A percentile compares a stretch with the other conserved stretches of the same genome.
Evolutionary conservation across 2,329 filamentous ascomycete genomes (phyloP).

Genomic region (Cyclaneusma minus): DNA sequence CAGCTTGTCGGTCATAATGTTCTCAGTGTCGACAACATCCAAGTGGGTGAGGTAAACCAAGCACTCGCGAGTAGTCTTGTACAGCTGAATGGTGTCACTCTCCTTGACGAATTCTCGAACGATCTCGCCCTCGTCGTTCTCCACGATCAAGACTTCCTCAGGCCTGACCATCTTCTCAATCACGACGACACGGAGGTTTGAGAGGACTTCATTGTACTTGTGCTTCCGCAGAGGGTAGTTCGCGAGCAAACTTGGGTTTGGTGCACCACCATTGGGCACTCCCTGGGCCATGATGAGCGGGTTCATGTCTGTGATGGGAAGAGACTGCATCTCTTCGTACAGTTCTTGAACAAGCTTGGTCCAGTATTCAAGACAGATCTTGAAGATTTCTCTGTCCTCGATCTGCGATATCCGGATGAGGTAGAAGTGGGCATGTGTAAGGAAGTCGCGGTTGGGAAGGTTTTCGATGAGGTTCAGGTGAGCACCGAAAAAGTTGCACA

Average conservation of each 20-base stretch:
- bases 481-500: constrained; percentile 93
- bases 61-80: constrained; percentile 97
- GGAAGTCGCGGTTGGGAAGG: constrained; percentile 84
- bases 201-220: constrained; percentile 89
- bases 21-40: constrained; percentile 92
- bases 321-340: constrained; percentile 96
- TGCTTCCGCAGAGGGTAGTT: constrained; percentile 94
- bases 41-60: constrained; percentile 94
- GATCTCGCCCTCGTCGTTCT: constrained; percentile 98
- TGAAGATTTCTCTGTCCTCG: constrained; percentile 97
- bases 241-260: constrained; percentile 68
- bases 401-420: constrained; percentile 97
- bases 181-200: constrained; percentile 92
- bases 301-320: constrained; percentile 86
- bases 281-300: constrained; percentile 62
- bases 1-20: constrained; percentile 98
- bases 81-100: constrained; percentile 95
- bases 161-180: constrained; percentile 99
- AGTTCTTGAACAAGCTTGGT: constrained; percentile 95
- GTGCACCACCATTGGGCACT: constrained; percentile 64
- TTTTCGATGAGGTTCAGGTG: constrained; percentile 90
- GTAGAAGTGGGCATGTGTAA: constrained; percentile 94
- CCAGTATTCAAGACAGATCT: constrained; percentile 98
- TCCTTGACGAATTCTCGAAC: constrained; percentile 99
- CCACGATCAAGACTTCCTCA: constrained; percentile 96